phyloP scores from a whole-genome alignment of 352 stramenopile species.

The Phytophthora chlamydospora region DNA sequence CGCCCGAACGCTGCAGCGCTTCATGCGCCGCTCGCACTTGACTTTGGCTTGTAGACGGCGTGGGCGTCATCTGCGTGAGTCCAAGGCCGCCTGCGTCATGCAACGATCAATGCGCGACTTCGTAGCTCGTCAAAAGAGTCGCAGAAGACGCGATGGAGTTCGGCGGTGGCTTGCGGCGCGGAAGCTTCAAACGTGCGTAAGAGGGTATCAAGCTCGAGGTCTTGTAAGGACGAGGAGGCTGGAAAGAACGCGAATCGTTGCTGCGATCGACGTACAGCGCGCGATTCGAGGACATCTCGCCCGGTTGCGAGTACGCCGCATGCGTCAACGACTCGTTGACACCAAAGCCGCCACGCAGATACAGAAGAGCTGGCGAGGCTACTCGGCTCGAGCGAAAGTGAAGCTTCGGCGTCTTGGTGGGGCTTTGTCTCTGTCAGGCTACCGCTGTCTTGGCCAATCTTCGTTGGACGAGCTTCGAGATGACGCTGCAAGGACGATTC shows the following conservation, averaged over 20 bases:
- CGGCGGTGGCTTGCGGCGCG: slow-evolving; percentile 46
- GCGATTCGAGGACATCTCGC: slow-evolving; percentile 29
- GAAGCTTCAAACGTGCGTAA: slow-evolving; percentile 50
- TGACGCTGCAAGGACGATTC: slow-evolving; percentile 44
- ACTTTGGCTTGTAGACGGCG: slow-evolving; percentile 20
- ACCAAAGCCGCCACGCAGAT: slow-evolving; percentile 22
- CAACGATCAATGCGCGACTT: slow-evolving; percentile 43
- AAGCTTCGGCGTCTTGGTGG: slow-evolving; percentile 26
- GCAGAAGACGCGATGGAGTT: slow-evolving; percentile 29
- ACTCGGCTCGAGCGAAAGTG: slow-evolving; percentile 7
- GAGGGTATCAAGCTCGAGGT: slow-evolving; percentile 39
- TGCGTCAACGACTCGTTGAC: slow-evolving; percentile 1
- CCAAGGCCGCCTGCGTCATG: slow-evolving; percentile 34
- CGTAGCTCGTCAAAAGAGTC: slow-evolving; percentile 24
- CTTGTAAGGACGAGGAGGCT: background rate
- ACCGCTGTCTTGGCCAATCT: slow-evolving; percentile 1
- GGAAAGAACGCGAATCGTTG: background rate
- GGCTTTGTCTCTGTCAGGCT: slow-evolving; percentile 3
- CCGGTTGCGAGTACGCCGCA: slow-evolving; percentile 7
- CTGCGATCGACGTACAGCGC: slow-evolving; percentile 35
- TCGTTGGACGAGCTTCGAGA: slow-evolving; percentile 29
- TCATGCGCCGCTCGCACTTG: slow-evolving; percentile 38
- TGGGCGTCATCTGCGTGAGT: slow-evolving; percentile 17
- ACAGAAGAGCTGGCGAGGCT: slow-evolving; percentile 32
- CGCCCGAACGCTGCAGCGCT: slow-evolving; percentile 34